Conservation (phyloP, 306 rosid species). For the Castanopsis chinensis region DNA sequence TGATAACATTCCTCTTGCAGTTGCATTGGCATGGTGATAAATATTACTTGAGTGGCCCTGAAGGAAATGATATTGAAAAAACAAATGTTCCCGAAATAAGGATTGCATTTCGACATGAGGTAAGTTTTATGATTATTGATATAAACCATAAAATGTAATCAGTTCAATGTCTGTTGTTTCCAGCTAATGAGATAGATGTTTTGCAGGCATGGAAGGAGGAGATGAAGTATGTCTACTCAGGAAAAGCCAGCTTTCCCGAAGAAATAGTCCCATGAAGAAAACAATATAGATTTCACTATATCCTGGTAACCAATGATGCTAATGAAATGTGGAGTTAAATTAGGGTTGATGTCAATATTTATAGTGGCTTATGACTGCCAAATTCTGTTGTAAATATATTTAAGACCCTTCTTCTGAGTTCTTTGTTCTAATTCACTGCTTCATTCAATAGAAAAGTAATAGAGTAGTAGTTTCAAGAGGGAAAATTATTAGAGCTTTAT, state of each 20-base stretch:
- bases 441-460: not conserved
- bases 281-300: not conserved
- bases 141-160: constrained; percentile 13
- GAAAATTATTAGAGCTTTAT: not conserved
- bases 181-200: constrained; percentile 17
- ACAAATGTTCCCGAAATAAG: constrained; percentile 70
- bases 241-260: constrained; percentile 51
- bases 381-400: not conserved
- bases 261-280: constrained; percentile 52
- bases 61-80: constrained; percentile 80
- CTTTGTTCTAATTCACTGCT: not conserved
- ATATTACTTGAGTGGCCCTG: constrained; percentile 64
- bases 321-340: not conserved
- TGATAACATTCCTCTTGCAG: constrained; percentile 34
- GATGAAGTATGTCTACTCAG: constrained; percentile 58
- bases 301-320: not conserved
- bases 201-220: constrained; percentile 87
- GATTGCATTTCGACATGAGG: constrained; percentile 62
- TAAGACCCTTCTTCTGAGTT: not conserved
- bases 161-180: constrained; percentile 3
- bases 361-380: not conserved
- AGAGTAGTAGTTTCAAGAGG: not conserved
- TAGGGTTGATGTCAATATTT: not conserved
- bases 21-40: constrained; percentile 73
- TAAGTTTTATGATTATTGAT: constrained; percentile 10